Evolutionary conservation across 306 rosid species (phyloP), one percentile per base, ranked within the genome.

Genomic region (Malus asiatica): DNA sequence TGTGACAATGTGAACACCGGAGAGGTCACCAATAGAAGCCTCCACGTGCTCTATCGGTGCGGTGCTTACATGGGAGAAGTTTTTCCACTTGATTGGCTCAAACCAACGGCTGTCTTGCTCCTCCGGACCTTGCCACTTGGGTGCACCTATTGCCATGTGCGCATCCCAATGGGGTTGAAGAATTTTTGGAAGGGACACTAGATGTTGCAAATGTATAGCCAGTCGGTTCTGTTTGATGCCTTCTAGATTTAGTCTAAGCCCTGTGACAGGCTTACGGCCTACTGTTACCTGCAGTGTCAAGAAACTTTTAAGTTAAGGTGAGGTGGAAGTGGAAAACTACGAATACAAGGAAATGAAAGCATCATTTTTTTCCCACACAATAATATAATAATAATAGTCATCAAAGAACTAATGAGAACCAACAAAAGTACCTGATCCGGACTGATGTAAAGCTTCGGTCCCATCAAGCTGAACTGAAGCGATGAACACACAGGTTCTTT

Each of bases 71-170:
- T 96, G 98, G 75, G 99, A 96, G 88, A 96, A 96, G 85, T 90
- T 96, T 88, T 96, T 96, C 99, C 99, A 96, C 80, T 96, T 96
- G 83, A 96, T 96, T 15, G 98, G 94, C 70, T 96, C 99, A 22
- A 96, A 96, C 99, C 99, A 96, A 64, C 98, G 97, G 82, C 99
- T 96, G 75, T 96, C 99, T 87, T 96, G 99, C 89, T 96, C 99
- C 84, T 96, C 99, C 0, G 98, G 99, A 69, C 99, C 99, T 59
- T 90, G 98, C 99, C 99, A 96, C 83, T 79, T 89, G 38, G 97
- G 99, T 29, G 99, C 99, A 58, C 99, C 99, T 20, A 96, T 92
- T 72, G 98, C 97, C 83, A 96, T 77, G 77, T 95, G 97, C 4
- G 89, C 72, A 61, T 90, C 98, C 97, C 98, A 95, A 48, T 95